phyloP scores from a whole-genome alignment of 306 rosid species.

The Rubus parviflorus region DNA sequence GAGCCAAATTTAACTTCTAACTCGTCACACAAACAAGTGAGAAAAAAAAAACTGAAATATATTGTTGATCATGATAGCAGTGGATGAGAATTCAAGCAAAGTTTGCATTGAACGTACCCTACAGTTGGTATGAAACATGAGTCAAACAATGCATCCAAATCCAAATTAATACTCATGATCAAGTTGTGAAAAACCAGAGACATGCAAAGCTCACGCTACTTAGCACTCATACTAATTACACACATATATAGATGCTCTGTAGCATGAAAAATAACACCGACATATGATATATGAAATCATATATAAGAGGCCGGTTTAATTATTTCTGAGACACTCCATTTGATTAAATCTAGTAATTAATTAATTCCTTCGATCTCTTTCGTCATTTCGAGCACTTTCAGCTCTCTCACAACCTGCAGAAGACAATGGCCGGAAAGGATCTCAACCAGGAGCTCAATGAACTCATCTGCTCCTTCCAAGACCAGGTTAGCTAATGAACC shows the following conservation, averaged over 20 bases:
- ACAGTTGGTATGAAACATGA: neutral
- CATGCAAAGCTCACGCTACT: constrained; percentile 1
- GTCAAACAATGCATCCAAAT: neutral
- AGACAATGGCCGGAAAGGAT: constrained; percentile 1
- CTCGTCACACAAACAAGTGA: neutral
- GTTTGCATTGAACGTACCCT: neutral
- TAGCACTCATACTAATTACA: neutral
- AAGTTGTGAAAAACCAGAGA: neutral
- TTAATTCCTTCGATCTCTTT: neutral
- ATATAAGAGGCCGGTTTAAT: neutral
- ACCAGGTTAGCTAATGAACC: neutral
- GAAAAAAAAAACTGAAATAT: neutral
- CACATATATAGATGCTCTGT: neutral
- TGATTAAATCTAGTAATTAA: neutral
- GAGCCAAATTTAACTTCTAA: neutral
- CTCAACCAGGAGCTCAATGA: constrained; percentile 5
- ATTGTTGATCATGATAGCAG: neutral
- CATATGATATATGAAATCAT: neutral
- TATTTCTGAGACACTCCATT: neutral
- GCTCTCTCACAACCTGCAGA: neutral
- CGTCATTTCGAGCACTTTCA: neutral
- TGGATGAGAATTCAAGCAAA: neutral
- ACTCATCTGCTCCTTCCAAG: constrained; percentile 15
- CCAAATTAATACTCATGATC: neutral
- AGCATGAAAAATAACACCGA: neutral